phyloP scores from a whole-genome alignment of 2,329 filamentous ascomycete species.

The Arthrobotrys sinensis region DNA sequence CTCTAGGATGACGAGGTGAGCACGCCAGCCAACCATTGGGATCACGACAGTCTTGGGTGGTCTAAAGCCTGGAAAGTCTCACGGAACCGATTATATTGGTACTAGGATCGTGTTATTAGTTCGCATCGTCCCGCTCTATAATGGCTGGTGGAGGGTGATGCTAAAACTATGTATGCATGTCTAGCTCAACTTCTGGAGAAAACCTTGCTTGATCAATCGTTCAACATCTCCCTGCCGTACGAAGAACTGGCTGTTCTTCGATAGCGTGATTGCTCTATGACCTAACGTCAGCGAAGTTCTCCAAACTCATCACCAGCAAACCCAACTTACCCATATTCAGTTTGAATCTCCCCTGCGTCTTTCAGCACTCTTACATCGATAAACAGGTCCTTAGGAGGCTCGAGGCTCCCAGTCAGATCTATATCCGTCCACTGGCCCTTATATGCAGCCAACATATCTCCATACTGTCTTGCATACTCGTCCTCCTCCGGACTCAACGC shows the following conservation, averaged over 20 bases:
- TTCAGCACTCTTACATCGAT: slow-evolving; percentile 96
- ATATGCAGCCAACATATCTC: slow-evolving; percentile 92
- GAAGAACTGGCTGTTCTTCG: slow-evolving; percentile 98
- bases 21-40: slow-evolving; percentile 7
- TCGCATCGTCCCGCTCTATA: background rate
- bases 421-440: slow-evolving; percentile 99
- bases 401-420: slow-evolving; percentile 91
- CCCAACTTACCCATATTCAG: slow-evolving; percentile 87
- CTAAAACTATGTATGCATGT: background rate
- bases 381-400: slow-evolving; percentile 94
- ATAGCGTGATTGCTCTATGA: slow-evolving; percentile 88
- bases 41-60: slow-evolving; percentile 11
- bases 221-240: slow-evolving; percentile 97
- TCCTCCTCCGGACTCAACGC: slow-evolving; percentile 95
- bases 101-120: background rate
- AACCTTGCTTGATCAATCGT: slow-evolving; percentile 91
- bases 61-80: background rate
- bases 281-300: slow-evolving; percentile 62
- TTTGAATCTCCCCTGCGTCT: slow-evolving; percentile 98
- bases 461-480: slow-evolving; percentile 93
- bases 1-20: slow-evolving; percentile 20
- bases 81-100: background rate
- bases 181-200: slow-evolving; percentile 87
- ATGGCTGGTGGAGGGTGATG: background rate
- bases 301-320: background rate